These are phyloP conservation scores for Colletotrichum tropicale DNA, from an alignment of 2,329 filamentous ascomycete genomes.

Conservation along the genomic window DNA sequence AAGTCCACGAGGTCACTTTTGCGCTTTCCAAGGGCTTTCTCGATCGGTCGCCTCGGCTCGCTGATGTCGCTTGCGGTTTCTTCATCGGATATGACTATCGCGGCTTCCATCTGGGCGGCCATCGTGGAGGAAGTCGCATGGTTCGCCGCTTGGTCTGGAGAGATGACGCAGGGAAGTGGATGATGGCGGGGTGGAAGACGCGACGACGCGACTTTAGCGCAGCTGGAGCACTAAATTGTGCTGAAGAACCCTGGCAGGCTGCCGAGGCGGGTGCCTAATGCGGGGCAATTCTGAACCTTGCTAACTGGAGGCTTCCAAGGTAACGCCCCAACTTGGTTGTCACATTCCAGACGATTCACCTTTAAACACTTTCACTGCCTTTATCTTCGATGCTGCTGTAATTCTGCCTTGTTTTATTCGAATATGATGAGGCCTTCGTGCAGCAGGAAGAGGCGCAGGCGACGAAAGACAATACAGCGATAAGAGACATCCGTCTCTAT, in stretches of 20 bases:
- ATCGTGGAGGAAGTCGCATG: background rate
- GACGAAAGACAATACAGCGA: background rate
- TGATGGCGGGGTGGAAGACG: background rate
- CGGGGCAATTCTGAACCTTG: background rate
- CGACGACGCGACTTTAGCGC: slow-evolving; percentile 4
- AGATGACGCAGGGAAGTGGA: background rate
- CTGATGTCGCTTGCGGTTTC: background rate
- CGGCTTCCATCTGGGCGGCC: background rate
- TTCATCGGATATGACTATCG: slow-evolving; percentile 10
- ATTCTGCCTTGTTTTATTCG: too few relatives aligned
- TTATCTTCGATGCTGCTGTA: too few relatives aligned
- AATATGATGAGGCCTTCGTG: fast-evolving
- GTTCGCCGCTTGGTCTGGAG: background rate
- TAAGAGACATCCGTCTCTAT: background rate
- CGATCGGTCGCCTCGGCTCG: background rate
- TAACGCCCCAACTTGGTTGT: background rate
- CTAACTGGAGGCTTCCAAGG: too few relatives aligned
- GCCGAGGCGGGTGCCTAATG: background rate
- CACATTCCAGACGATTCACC: too few relatives aligned
- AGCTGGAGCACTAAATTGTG: background rate
- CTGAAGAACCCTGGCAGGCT: background rate
- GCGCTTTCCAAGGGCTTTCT: slow-evolving; percentile 34
- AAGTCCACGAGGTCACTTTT: slow-evolving; percentile 38
- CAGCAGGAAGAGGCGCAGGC: fast-evolving
- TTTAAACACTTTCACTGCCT: too few relatives aligned